A percentile compares a stretch with the other conserved stretches of the same genome.
Conservation (phyloP, 2,329 filamentous ascomycete species). For the Neobulgaria alba region DNA sequence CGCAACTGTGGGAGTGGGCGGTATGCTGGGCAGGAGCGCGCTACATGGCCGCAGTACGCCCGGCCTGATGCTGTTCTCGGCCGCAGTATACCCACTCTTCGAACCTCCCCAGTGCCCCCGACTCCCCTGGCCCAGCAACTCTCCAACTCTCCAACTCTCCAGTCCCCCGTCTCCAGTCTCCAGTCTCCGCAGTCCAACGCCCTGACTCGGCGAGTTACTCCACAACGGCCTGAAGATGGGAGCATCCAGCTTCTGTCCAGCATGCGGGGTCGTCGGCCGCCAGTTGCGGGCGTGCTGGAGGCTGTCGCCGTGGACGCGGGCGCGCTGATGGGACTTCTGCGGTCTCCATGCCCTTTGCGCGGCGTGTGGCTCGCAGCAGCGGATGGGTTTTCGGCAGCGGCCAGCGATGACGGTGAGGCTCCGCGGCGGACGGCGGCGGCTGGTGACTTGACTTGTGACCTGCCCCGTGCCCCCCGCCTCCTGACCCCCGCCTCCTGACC, state of each 20-base stretch:
- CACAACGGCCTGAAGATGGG: background rate
- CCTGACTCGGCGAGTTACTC: background rate
- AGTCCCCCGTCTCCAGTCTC: background rate
- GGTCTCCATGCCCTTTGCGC: background rate
- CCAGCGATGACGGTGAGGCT: background rate
- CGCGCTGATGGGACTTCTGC: too few relatives aligned
- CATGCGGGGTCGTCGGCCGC: background rate
- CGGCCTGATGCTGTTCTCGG: background rate
- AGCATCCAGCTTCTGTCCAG: background rate
- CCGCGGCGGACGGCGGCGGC: too few relatives aligned
- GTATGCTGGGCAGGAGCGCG: too few relatives aligned
- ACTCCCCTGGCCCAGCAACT: background rate
- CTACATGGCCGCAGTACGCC: background rate
- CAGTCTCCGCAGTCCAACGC: background rate
- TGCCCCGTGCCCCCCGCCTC: background rate
- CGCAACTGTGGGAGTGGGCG: too few relatives aligned
- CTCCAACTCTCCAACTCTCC: background rate
- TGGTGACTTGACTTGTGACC: too few relatives aligned
- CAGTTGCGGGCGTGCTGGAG: background rate
- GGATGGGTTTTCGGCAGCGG: background rate
- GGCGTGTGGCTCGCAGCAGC: background rate
- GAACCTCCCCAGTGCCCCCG: background rate
- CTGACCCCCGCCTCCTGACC: too few relatives aligned
- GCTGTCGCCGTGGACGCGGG: background rate
- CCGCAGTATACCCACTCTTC: background rate